A percentile compares a stretch with the other conserved stretches of the same genome.
phyloP scores from a whole-genome alignment of 495 filamentous ascomycete genomes.

The Penicillium soppii region DNA sequence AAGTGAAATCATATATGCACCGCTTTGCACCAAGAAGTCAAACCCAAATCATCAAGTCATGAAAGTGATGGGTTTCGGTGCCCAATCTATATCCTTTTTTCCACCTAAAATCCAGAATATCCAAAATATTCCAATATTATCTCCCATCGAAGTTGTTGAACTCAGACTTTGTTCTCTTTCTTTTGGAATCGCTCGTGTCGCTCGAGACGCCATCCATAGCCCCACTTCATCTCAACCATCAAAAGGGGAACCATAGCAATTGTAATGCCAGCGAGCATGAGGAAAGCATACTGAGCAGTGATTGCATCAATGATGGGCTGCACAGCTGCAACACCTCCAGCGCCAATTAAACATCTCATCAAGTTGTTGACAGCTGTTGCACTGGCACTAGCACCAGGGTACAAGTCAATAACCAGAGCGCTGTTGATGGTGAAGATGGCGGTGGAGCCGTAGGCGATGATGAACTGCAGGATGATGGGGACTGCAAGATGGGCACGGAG shows the following conservation, averaged over 20 bases:
- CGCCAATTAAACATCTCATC: constrained; percentile 65
- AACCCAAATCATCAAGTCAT: constrained; percentile 21
- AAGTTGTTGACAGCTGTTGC: constrained; percentile 74
- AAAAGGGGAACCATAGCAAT: constrained; percentile 36
- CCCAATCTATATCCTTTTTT: constrained; percentile 1
- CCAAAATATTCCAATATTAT: neutral
- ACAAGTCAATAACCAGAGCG: constrained; percentile 65
- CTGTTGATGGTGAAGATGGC: constrained; percentile 56
- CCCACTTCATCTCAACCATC: constrained; percentile 41
- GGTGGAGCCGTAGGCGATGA: constrained; percentile 45
- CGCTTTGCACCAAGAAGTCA: constrained; percentile 1
- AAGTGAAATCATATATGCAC: constrained; percentile 8
- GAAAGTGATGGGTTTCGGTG: neutral
- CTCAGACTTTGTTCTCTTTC: constrained; percentile 6
- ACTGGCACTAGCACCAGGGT: constrained; percentile 58
- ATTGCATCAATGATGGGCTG: constrained; percentile 61
- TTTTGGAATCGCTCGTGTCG: constrained; percentile 24
- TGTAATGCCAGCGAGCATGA: constrained; percentile 53
- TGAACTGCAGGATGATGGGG: constrained; percentile 56
- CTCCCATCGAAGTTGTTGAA: neutral
- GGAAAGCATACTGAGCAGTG: constrained; percentile 60
- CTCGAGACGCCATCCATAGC: constrained; percentile 41
- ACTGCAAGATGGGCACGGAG: constrained; percentile 44
- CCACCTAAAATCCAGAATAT: neutral
- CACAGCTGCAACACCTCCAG: constrained; percentile 61